Conservation (phyloP, 2,329 filamentous ascomycete genomes). For the Zymoseptoria pseudotritici region DNA sequence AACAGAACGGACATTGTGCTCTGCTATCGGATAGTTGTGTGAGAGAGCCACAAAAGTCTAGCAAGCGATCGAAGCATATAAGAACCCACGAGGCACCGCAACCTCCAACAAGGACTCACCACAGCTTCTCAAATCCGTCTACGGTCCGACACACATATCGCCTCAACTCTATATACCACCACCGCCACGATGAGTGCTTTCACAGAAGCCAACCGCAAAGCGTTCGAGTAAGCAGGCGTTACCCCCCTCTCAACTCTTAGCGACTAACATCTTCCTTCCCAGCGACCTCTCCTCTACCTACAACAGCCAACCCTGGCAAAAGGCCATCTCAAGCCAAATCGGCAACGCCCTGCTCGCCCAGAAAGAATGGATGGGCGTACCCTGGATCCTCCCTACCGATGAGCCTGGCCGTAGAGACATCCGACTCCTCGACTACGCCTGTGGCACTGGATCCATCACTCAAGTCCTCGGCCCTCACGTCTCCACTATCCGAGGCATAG, state of each 20-base stretch:
- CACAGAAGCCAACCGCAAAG: slow-evolving; percentile 29
- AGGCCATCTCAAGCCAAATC: slow-evolving; percentile 24
- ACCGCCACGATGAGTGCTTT: slow-evolving; percentile 24
- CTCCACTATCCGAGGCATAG: slow-evolving; percentile 26
- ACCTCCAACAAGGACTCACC: neutral
- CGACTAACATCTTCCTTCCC: slow-evolving; percentile 1
- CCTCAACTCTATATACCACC: neutral
- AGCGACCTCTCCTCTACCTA: slow-evolving; percentile 28
- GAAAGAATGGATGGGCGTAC: slow-evolving; percentile 24
- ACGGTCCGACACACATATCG: neutral
- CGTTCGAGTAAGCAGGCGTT: slow-evolving; percentile 24
- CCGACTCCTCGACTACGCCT: slow-evolving; percentile 29
- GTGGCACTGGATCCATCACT: slow-evolving; percentile 29
- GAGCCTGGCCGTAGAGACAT: slow-evolving; percentile 9
- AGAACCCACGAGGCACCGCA: no score
- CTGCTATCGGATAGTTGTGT: no score
- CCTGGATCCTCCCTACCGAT: slow-evolving; percentile 15
- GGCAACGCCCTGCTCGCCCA: slow-evolving; percentile 21
- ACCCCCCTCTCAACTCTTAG: neutral
- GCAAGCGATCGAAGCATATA: no score
- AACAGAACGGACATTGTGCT: no score
- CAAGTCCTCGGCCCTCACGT: slow-evolving; percentile 25
- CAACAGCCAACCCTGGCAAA: slow-evolving; percentile 28
- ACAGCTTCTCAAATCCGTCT: neutral
- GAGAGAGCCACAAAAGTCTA: no score